Percentiles rank a stretch among this genome's conserved stretches.
Conservation (phyloP, 176 grass and related monocot genomes). For the Phoenix dactylifera region DNA sequence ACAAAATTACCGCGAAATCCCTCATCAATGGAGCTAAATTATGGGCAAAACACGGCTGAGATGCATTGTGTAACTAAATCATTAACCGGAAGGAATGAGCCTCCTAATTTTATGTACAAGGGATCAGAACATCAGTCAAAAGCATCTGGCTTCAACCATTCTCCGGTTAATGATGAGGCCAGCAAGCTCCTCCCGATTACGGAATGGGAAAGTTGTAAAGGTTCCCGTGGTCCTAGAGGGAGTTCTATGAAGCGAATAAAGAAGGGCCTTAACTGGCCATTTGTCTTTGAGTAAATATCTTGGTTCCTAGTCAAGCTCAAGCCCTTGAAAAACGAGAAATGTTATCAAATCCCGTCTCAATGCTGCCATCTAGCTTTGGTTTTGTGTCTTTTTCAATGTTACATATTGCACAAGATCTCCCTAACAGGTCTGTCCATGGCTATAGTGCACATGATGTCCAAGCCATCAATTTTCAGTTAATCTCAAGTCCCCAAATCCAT, state of each 20-base stretch:
- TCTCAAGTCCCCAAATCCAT: too few relatives aligned
- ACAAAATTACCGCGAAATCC: slow-evolving; percentile 16
- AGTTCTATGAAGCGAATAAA: slow-evolving; percentile 21
- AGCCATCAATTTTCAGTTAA: too few relatives aligned
- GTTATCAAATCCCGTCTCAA: too few relatives aligned
- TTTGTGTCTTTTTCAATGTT: too few relatives aligned
- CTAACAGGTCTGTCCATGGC: too few relatives aligned
- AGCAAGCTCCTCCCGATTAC: slow-evolving; percentile 4
- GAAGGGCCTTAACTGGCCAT: slow-evolving; percentile 5
- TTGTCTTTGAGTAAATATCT: too few relatives aligned
- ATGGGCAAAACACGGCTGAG: slow-evolving; percentile 2
- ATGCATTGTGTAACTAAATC: slow-evolving; percentile 14
- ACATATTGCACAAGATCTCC: too few relatives aligned
- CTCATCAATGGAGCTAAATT: slow-evolving; percentile 10
- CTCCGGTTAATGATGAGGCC: slow-evolving; percentile 17
- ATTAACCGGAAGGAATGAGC: slow-evolving; percentile 12
- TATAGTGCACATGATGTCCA: too few relatives aligned
- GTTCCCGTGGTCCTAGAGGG: slow-evolving; percentile 3
- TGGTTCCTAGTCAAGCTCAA: too few relatives aligned
- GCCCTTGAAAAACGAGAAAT: too few relatives aligned
- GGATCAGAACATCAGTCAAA: slow-evolving; percentile 18
- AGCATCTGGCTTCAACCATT: slow-evolving; percentile 1
- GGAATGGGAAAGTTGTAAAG: slow-evolving; percentile 3
- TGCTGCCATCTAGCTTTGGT: too few relatives aligned
- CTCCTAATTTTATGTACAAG: slow-evolving; percentile 8